Percentiles rank a stretch among this genome's conserved stretches.
These are phyloP conservation scores for Jacaranda mimosifolia DNA, from an alignment of 257 asterid species.

Conservation along the genomic window DNA sequence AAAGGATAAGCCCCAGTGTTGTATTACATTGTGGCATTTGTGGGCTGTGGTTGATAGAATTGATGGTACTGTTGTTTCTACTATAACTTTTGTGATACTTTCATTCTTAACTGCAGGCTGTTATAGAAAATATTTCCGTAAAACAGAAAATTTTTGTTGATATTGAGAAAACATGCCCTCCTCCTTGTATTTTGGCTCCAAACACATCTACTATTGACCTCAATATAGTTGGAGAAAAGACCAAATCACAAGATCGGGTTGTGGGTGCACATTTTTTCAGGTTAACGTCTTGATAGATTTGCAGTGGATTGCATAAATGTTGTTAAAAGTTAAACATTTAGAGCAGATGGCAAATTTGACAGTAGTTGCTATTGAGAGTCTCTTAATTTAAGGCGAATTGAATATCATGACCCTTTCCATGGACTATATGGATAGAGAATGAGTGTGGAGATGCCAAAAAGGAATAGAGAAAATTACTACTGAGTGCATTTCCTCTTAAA, in stretches of 20 bases:
- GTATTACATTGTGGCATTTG: too few species aligned
- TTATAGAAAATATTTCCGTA: slow-evolving; percentile 59
- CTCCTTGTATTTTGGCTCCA: slow-evolving; percentile 71
- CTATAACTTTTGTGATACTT: slow-evolving; percentile 21
- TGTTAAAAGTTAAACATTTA: not conserved
- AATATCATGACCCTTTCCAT: not conserved
- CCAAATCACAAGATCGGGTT: slow-evolving; percentile 61
- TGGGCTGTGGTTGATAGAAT: too few species aligned
- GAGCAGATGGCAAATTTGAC: slow-evolving; percentile 9
- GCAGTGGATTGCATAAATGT: not conserved
- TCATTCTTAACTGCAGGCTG: slow-evolving; percentile 60
- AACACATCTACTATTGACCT: slow-evolving; percentile 76
- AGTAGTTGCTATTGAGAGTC: not conserved
- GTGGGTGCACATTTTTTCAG: slow-evolving; percentile 82
- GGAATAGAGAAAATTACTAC: not conserved
- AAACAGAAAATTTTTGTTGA: slow-evolving; percentile 66
- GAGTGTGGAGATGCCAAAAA: not conserved
- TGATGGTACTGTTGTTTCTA: not conserved
- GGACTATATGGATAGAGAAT: not conserved
- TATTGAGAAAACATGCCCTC: slow-evolving; percentile 67
- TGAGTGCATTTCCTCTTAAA: too few species aligned
- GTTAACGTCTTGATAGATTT: slow-evolving; percentile 35
- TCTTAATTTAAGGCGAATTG: too few species aligned
- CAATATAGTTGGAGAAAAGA: slow-evolving; percentile 59
- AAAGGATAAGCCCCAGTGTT: too few species aligned